Base-by-base conservation (phyloP, 257 asterid genomes). In the Salvia hispanica region DNA sequence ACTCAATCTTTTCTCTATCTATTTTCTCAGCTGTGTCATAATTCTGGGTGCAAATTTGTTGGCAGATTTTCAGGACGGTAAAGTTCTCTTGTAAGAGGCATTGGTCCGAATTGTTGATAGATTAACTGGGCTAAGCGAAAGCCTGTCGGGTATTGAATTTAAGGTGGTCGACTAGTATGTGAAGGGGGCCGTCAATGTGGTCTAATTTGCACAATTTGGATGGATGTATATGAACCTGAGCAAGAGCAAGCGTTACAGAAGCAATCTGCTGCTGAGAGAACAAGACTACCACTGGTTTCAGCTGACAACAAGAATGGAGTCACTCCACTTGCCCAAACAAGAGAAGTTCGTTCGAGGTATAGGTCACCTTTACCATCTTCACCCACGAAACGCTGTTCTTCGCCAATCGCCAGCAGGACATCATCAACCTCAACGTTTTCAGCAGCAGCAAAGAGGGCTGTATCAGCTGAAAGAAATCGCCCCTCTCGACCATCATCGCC, bases 261-360 rank as follows among this genome's bases (percentile, higher is more conserved):
- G 68, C 83, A 72, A 66, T 71, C 82, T 62, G 71, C 76, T 51
- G 80, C 76, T 74, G 83, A 74, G 76, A 73, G 78, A 43, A 74
- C 73, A 74, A 80, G 86, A 69, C 66, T 18, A 45, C 84, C 86
- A 13, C 74, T 78, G 74, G 56, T 69, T 75, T 77, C 83, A 7
- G 76, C 91, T 39, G 91, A 87, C 58, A 83, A 89, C 80, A 84
- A 80, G 69, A 77, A 87, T 84, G 95, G 85, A 72, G 63, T 73
- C 69, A 59, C 74, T 43, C 77, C 81, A 48, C 78, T 58, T 74
- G 58, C 80, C 46, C 81, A 78, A 44, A 74, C 83, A 9, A 77
- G 95, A 77, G 95, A 90, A 71, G 87, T 81, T 76, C 83, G 93
- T 78, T 86, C 96, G 46, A 87, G 96, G 76, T 86, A 77, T 67